Percentiles rank a stretch among this genome's conserved stretches.
Evolutionary conservation across 176 grass and related monocot genomes (phyloP).

Genomic region (Hyparrhenia diplandra): DNA sequence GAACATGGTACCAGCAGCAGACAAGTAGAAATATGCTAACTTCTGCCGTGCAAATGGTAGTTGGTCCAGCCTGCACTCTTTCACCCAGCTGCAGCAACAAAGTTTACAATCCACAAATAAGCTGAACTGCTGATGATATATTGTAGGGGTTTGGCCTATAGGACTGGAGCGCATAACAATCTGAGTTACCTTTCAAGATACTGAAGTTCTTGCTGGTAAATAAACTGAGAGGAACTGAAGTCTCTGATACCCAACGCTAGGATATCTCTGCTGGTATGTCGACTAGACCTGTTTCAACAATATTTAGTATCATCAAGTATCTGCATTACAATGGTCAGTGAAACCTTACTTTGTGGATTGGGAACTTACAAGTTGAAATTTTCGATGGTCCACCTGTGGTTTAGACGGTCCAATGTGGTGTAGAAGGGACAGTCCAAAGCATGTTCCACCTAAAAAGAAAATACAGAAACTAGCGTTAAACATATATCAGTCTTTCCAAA

Average conservation of each 20-base stretch:
- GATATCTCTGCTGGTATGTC: conserved; percentile 31
- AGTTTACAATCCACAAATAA: neutral
- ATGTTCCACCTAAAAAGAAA: conserved; percentile 66
- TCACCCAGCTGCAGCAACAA: conserved; percentile 53
- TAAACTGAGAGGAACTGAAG: conserved; percentile 49
- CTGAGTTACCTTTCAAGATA: neutral
- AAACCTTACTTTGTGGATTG: neutral
- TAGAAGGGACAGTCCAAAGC: conserved; percentile 67
- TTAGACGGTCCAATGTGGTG: conserved; percentile 58
- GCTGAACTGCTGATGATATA: neutral
- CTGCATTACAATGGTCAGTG: neutral
- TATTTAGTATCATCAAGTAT: neutral
- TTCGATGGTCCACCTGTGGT: conserved; percentile 80
- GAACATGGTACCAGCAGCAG: conserved; percentile 59
- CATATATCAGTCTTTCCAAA: neutral
- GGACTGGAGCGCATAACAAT: neutral
- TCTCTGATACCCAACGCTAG: conserved; percentile 40
- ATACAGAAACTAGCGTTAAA: neutral
- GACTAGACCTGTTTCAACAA: conserved; percentile 38
- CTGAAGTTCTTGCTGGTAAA: conserved; percentile 28
- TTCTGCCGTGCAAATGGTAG: conserved; percentile 67
- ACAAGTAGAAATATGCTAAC: conserved; percentile 60
- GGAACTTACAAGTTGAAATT: conserved; percentile 35
- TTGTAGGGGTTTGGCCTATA: neutral
- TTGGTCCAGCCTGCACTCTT: conserved; percentile 57